Conservation (phyloP, 1,284 basidiomycete genomes). For the Ceratobasidium sp. region DNA sequence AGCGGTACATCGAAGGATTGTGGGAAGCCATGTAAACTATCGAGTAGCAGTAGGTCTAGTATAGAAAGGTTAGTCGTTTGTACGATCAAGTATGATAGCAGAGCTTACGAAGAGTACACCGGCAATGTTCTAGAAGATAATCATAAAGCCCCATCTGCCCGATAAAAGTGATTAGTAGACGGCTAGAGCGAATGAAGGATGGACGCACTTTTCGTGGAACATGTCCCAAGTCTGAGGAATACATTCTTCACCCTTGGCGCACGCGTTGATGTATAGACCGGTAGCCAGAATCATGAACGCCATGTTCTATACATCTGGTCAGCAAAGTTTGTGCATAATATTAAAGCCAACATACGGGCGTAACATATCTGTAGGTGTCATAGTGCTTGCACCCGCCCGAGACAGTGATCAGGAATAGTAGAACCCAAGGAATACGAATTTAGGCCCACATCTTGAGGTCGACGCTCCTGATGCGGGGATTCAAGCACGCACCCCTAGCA, state of each 20-base stretch:
- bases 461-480: constrained; percentile 92
- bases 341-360: constrained; percentile 70
- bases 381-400: constrained; percentile 97
- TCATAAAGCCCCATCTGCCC: constrained; percentile 85
- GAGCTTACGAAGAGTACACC: constrained; percentile 69
- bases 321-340: background rate
- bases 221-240: constrained; percentile 99
- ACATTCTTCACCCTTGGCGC: constrained; percentile 94
- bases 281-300: constrained; percentile 97
- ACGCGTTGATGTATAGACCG: constrained; percentile 96
- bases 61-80: constrained; percentile 48
- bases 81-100: constrained; percentile 63
- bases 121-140: constrained; percentile 98
- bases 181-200: background rate
- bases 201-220: constrained; percentile 89
- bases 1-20: constrained; percentile 87
- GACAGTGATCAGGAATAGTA: constrained; percentile 95
- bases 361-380: constrained; percentile 91
- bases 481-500: constrained; percentile 80
- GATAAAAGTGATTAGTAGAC: background rate
- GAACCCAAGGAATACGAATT: constrained; percentile 97
- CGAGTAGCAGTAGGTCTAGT: constrained; percentile 94
- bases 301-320: constrained; percentile 82
- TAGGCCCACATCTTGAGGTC: constrained; percentile 99
- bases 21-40: constrained; percentile 97